Base-by-base conservation (phyloP, 768 basidiomycete genomes). In the Tylopilus sp. region DNA sequence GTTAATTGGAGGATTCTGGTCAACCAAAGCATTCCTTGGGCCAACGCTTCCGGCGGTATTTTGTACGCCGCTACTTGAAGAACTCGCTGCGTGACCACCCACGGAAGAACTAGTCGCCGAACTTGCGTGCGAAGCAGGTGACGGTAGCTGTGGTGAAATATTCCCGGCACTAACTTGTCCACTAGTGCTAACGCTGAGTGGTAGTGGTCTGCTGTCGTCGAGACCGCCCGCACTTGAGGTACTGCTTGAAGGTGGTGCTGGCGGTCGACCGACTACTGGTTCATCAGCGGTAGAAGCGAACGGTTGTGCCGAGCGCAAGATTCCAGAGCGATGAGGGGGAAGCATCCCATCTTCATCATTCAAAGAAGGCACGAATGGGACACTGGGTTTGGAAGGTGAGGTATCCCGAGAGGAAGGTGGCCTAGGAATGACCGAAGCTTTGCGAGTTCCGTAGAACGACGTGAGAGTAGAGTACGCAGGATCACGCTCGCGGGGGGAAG, bases 1-100 rank as follows among this genome's bases (percentile, higher is more conserved):
- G 65, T 97, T 98, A 72, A 98, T 98, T 14, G 95, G 95, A 62
- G 95, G 95, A 69, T 98, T 98, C 74, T 96, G 92, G 72, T 98
- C 96, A 31, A 85, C 74, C 25, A 76, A 73, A 21, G 60, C 55
- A 37, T 74, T 76, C 56, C 73, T 68, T 13, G 74, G 65, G 13
- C 62, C 66, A 31, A 63, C 57, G 19, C 58, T 60, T 4, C 67
- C 60, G 3, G 33, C n/a, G 11, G 36, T 31, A 44, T 66, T 68
- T 14, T 52, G 57, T 26, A 58, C 45, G 14, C 70, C 69, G 1
- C 56, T 56, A 44, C 68, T 67, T 7, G 68, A 72, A 43, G 68
- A 67, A 37, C 68, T 72, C 21, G 68, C 33, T 3, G 57, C 59
- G 9, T 57, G 66, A 25, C 68, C 70, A 13, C 70, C 66, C 1